Evolutionary conservation across 257 asterid genomes (phyloP).

Genomic region (Primulina huaijiensis): DNA sequence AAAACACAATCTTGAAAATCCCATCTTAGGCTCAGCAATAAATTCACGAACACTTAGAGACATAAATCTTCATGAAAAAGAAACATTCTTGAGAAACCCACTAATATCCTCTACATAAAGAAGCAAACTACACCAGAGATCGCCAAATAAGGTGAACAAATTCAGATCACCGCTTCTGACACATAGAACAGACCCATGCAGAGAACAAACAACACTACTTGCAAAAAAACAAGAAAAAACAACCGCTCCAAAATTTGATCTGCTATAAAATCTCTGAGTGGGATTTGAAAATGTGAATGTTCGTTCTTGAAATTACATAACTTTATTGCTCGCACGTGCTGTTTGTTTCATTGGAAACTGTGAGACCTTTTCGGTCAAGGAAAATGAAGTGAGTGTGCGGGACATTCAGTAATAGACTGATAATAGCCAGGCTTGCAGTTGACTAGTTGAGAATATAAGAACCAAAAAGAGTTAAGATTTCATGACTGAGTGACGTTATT

Average conservation of each 20-base stretch:
- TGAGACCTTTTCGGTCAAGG: neutral
- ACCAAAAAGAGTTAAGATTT: neutral
- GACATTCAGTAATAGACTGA: neutral
- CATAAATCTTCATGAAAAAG: slow-evolving; percentile 12
- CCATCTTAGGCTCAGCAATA: slow-evolving; percentile 25
- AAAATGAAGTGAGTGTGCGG: neutral
- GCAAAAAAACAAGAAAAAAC: too few species aligned
- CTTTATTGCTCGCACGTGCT: neutral
- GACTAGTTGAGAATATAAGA: neutral
- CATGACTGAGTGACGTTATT: neutral
- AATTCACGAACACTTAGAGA: slow-evolving; percentile 11
- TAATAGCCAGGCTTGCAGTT: neutral
- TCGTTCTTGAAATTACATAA: neutral
- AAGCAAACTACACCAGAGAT: neutral
- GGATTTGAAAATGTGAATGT: neutral
- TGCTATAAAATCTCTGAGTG: neutral
- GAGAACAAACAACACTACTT: neutral
- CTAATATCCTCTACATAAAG: neutral
- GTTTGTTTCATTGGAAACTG: neutral
- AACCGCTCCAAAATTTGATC: neutral
- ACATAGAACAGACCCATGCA: neutral
- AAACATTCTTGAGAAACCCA: slow-evolving; percentile 22
- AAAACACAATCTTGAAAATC: slow-evolving; percentile 25
- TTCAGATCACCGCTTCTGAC: slow-evolving; percentile 1
- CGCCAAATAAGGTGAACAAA: neutral